Percentiles rank a stretch among this genome's conserved stretches.
Evolutionary conservation across 1,284 basidiomycete species (phyloP).

Genomic region (Cerrena zonata): DNA sequence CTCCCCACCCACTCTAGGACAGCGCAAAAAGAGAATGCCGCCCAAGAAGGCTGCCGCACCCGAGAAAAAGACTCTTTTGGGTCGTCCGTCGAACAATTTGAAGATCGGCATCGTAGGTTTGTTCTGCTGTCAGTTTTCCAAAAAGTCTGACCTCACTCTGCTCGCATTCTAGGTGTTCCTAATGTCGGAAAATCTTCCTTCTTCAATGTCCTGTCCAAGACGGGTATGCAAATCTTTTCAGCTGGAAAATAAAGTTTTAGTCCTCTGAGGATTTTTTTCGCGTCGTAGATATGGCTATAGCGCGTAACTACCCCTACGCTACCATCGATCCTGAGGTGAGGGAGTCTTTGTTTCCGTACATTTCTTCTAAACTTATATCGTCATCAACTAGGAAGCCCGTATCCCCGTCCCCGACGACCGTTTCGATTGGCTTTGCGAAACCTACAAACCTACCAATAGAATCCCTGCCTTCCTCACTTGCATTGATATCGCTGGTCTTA

Average conservation of each 20-base stretch:
- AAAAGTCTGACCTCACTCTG: constrained; percentile 8
- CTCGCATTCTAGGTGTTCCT: constrained; percentile 63
- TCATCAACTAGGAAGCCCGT: constrained; percentile 65
- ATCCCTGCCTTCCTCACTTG: constrained; percentile 95
- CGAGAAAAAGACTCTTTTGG: constrained; percentile 83
- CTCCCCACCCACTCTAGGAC: constrained; percentile 16
- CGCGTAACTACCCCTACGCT: constrained; percentile 98
- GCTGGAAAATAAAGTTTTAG: constrained; percentile 3
- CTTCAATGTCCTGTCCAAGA: constrained; percentile 93
- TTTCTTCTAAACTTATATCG: no score
- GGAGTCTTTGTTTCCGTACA: no score
- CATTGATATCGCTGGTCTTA: constrained; percentile 98
- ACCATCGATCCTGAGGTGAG: constrained; percentile 82
- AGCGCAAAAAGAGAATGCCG: constrained; percentile 47
- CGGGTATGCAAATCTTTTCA: constrained; percentile 60
- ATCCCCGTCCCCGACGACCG: constrained; percentile 95
- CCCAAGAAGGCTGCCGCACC: constrained; percentile 80
- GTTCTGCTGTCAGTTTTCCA: constrained; percentile 30
- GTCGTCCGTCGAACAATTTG: constrained; percentile 87
- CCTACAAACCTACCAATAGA: constrained; percentile 85
- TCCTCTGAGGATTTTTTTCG: no score
- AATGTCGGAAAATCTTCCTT: constrained; percentile 94
- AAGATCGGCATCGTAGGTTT: constrained; percentile 95
- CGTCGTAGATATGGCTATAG: constrained; percentile 82
- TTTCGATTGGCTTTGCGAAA: constrained; percentile 89